A percentile compares a stretch with the other conserved stretches of the same genome.
Conservation (phyloP, 345 rosid species). For the Turnera subulata region DNA sequence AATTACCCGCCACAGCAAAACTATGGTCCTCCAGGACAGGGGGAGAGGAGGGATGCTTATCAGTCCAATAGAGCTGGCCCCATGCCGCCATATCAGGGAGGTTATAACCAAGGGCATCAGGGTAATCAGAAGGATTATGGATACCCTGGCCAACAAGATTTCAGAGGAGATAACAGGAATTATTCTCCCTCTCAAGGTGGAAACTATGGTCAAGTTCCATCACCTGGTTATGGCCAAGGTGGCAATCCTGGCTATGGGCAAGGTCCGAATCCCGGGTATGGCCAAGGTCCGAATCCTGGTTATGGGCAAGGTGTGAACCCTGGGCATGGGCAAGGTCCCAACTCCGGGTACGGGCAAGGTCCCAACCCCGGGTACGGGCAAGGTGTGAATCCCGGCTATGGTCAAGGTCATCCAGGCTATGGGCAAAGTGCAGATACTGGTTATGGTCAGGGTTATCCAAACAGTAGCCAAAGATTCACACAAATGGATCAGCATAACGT, state of each 20-base stretch:
- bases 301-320: too few relatives aligned
- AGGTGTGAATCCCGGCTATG: too few relatives aligned
- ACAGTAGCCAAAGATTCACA: slow-evolving; percentile 28
- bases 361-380: too few relatives aligned
- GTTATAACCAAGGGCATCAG: slow-evolving; percentile 38
- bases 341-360: too few relatives aligned
- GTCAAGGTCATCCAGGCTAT: slow-evolving; percentile 3
- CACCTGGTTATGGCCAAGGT: neutral
- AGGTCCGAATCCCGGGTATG: too few relatives aligned
- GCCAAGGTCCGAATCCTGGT: too few relatives aligned
- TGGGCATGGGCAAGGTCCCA: too few relatives aligned
- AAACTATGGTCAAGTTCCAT: slow-evolving; percentile 30
- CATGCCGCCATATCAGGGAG: slow-evolving; percentile 32
- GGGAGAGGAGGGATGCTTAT: slow-evolving; percentile 27
- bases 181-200: slow-evolving; percentile 32
- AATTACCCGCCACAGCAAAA: slow-evolving; percentile 37
- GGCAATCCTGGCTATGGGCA: too few relatives aligned
- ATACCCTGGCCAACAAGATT: slow-evolving; percentile 18
- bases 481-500: slow-evolving; percentile 38
- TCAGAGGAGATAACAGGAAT: slow-evolving; percentile 27
- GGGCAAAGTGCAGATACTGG: slow-evolving; percentile 31
- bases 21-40: slow-evolving; percentile 28
- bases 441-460: slow-evolving; percentile 23
- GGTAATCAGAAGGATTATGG: slow-evolving; percentile 25
- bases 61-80: slow-evolving; percentile 33